Conservation (phyloP, 73 alveolate species). For the Urostyla sp. region DNA sequence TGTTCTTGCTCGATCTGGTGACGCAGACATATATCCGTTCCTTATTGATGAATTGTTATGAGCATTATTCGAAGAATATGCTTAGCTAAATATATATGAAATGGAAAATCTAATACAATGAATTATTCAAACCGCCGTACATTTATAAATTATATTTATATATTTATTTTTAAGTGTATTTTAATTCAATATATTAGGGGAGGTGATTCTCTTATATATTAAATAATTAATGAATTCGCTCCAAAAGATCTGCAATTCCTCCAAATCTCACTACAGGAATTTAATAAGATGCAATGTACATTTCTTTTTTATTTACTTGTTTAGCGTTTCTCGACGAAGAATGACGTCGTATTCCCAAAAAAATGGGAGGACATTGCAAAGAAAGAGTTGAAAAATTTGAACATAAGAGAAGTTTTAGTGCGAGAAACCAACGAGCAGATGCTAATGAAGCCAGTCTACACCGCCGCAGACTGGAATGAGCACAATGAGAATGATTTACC, state of each 20-base stretch:
- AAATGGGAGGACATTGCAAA: slow-evolving; percentile 67
- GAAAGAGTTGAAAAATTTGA: slow-evolving; percentile 65
- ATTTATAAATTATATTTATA: background rate
- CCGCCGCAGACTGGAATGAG: slow-evolving; percentile 57
- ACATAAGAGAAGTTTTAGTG: slow-evolving; percentile 47
- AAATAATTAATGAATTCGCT: too few species aligned
- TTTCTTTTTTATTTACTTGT: too few species aligned
- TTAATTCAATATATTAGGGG: too few species aligned
- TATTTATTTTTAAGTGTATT: background rate
- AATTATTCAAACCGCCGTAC: slow-evolving; percentile 2
- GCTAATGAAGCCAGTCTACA: slow-evolving; percentile 67
- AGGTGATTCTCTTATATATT: too few species aligned
- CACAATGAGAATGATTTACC: slow-evolving; percentile 8
- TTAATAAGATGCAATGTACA: background rate
- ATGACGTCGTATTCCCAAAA: slow-evolving; percentile 3
- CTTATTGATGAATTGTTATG: slow-evolving; percentile 1
- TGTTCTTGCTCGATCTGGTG: slow-evolving; percentile 8
- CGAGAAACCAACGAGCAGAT: slow-evolving; percentile 72
- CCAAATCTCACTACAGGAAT: background rate
- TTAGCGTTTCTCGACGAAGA: background rate
- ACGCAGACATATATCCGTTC: slow-evolving; percentile 30
- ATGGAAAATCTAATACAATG: background rate
- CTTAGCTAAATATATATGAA: background rate
- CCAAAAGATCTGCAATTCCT: background rate
- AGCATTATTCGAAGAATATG: background rate